Conservation (phyloP, 768 basidiomycete species). For the Suillus subaureus region DNA sequence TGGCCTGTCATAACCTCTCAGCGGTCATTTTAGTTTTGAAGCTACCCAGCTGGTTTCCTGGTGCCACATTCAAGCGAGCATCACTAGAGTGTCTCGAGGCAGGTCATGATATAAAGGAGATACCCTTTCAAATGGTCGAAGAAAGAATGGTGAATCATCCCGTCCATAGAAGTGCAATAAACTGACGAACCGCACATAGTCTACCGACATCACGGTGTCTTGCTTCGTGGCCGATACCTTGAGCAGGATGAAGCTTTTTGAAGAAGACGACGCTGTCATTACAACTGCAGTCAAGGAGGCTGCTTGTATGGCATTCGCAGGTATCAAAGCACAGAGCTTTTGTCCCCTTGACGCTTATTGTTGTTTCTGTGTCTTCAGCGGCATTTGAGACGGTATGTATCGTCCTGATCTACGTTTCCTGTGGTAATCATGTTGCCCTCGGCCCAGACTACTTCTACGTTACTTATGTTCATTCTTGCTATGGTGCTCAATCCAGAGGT, state of each 20-base stretch:
- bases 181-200: background rate
- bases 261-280: background rate
- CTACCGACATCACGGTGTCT: background rate
- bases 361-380: background rate
- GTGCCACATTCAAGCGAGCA: background rate
- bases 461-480: background rate
- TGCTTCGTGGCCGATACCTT: background rate
- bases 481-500: background rate
- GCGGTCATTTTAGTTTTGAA: background rate
- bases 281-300: background rate
- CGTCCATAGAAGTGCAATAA: background rate
- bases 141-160: background rate
- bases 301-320: background rate
- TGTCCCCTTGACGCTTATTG: no score
- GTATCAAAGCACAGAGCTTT: background rate
- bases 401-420: background rate
- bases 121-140: background rate
- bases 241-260: background rate
- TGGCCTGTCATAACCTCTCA: background rate
- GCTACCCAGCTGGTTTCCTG: background rate
- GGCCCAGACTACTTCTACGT: background rate
- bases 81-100: background rate
- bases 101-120: background rate
- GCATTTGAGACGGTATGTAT: background rate
- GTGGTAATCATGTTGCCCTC: background rate